A percentile compares a stretch with the other conserved stretches of the same genome.
Conservation (phyloP, 768 basidiomycete species). For the Suillus subaureus region DNA sequence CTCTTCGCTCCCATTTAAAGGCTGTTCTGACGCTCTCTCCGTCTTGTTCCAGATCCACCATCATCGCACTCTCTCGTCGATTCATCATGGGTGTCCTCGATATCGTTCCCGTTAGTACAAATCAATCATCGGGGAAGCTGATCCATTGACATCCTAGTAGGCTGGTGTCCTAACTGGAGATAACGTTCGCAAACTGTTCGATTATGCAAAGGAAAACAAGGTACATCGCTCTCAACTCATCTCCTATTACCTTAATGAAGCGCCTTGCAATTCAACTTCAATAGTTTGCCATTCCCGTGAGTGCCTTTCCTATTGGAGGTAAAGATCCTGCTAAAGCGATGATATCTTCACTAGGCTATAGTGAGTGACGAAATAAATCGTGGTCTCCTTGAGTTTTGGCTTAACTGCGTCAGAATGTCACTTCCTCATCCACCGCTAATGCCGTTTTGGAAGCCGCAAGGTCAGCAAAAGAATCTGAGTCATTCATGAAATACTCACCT, state of each 20-base stretch:
- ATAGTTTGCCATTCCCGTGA: conserved; percentile 81
- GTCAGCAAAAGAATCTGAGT: conserved; percentile 37
- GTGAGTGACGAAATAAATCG: conserved; percentile 47
- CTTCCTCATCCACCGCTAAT: conserved; percentile 94
- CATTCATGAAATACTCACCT: conserved; percentile 14
- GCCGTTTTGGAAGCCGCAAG: conserved; percentile 95
- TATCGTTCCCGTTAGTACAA: conserved; percentile 72
- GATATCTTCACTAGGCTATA: conserved; percentile 55
- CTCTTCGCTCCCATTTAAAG: conserved; percentile 7
- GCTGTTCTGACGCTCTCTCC: not conserved
- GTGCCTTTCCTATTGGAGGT: conserved; percentile 30
- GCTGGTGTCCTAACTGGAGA: conserved; percentile 95
- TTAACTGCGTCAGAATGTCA: conserved; percentile 72
- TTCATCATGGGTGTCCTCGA: conserved; percentile 76
- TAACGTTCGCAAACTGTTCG: conserved; percentile 91
- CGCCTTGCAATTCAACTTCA: conserved; percentile 29
- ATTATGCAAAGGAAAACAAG: conserved; percentile 88
- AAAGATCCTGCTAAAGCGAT: not conserved
- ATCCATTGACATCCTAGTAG: conserved; percentile 41
- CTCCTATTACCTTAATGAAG: conserved; percentile 9
- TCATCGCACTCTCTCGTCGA: not conserved
- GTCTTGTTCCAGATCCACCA: conserved; percentile 11
- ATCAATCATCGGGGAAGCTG: not conserved
- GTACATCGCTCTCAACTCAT: conserved; percentile 43
- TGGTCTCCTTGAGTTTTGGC: not conserved